Evolutionary conservation across 805 yeast genomes (phyloP).

Genomic region (Peterozyma toletana): DNA sequence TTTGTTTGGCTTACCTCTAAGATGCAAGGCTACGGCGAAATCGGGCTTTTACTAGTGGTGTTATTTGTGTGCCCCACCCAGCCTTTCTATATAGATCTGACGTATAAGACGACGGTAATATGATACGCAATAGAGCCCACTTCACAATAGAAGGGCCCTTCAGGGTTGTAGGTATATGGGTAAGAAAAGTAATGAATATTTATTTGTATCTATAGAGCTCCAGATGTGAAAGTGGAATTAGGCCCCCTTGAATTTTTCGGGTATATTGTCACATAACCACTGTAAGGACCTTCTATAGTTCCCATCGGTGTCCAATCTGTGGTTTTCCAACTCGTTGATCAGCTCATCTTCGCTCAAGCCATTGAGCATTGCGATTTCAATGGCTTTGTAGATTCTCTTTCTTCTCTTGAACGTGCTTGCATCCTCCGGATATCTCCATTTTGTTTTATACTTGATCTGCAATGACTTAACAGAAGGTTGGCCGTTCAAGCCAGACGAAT

Average conservation of each 20-base stretch:
- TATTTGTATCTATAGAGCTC: too few species aligned
- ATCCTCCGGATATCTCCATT: constrained; percentile 49
- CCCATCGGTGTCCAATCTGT: constrained; percentile 21
- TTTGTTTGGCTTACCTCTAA: too few species aligned
- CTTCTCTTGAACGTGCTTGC: constrained; percentile 46
- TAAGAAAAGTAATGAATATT: too few species aligned
- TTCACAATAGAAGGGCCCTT: too few species aligned
- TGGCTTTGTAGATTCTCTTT: constrained; percentile 46
- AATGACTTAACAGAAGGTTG: constrained; percentile 45
- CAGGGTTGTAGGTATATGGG: too few species aligned
- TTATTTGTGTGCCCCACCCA: too few species aligned
- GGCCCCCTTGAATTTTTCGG: constrained; percentile 15
- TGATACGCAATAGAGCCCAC: too few species aligned
- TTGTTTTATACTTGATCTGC: constrained; percentile 41
- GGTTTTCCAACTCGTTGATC: constrained; percentile 25
- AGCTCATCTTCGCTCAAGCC: constrained; percentile 24
- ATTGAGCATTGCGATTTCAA: constrained; percentile 27
- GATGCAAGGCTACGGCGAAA: too few species aligned
- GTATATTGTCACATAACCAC: constrained; percentile 24
- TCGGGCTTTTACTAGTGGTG: too few species aligned
- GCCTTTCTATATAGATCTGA: too few species aligned
- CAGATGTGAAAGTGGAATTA: neutral
- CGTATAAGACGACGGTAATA: too few species aligned
- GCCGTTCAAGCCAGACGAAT: constrained; percentile 40
- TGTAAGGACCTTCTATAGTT: constrained; percentile 22